These are phyloP conservation scores for Lepidium didymum DNA, from an alignment of 345 rosid species.

Conservation along the genomic window DNA sequence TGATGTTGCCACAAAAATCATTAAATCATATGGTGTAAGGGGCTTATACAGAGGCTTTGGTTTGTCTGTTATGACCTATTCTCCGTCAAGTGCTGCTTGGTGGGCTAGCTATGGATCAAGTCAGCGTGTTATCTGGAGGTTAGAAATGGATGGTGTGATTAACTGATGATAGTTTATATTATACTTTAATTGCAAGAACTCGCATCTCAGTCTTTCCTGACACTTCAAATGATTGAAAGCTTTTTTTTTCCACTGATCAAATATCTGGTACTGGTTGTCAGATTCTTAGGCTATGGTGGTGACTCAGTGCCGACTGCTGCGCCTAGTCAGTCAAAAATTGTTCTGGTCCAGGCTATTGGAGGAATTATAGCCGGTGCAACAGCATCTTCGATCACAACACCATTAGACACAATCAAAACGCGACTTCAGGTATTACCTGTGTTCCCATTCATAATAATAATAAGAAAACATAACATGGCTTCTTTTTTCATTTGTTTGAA, in stretches of 20 bases:
- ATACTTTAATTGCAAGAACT: neutral
- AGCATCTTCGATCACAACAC: constrained; percentile 89
- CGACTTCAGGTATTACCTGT: constrained; percentile 65
- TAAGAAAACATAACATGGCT: neutral
- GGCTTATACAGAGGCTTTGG: constrained; percentile 97
- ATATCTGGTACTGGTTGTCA: constrained; percentile 32
- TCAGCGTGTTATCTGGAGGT: constrained; percentile 96
- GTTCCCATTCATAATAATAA: neutral
- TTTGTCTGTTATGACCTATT: constrained; percentile 82
- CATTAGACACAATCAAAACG: constrained; percentile 92
- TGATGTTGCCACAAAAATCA: constrained; percentile 78
- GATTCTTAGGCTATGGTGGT: constrained; percentile 56
- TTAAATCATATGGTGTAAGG: constrained; percentile 70
- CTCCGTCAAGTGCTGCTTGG: constrained; percentile 99
- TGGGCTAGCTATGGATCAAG: constrained; percentile 99
- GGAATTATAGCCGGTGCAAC: constrained; percentile 94
- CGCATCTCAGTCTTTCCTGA: neutral
- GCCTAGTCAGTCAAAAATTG: constrained; percentile 44
- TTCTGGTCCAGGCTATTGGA: constrained; percentile 83
- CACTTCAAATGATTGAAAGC: neutral
- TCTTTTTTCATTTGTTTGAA: neutral
- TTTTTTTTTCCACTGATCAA: neutral
- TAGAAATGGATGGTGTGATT: constrained; percentile 12
- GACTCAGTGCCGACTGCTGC: constrained; percentile 43
- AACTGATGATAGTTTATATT: neutral